Base-by-base conservation (phyloP, 805 yeast genomes). In the Blastobotrys attinorum region DNA sequence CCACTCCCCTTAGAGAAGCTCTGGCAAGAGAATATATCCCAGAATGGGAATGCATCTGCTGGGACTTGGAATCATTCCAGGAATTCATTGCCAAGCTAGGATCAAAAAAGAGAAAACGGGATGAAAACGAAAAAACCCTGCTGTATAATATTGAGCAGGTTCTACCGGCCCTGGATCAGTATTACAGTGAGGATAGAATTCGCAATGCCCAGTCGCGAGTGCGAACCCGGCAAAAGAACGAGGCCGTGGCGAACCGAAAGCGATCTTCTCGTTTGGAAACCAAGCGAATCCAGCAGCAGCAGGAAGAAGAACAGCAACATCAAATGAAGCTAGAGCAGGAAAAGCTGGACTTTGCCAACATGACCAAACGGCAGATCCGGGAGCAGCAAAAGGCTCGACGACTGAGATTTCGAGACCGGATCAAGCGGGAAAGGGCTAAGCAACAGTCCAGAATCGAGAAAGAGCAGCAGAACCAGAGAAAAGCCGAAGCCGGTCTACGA, bases 1-100 rank as follows among this genome's bases (percentile, higher is more conserved):
- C 37, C 31, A 51, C 46, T 10, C 29, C 29, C 10, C 29, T 25
- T 7, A 7, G 29, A 11, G 29, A 25, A 25, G 29, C 29, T 7
- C 11, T 25, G 29, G 29, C 29, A 8, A 7, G 29, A 8, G 29
- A 25, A 25, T 25, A 25, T 25, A 25, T 25, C 11, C 37, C 10
- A 48, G 44, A n/a, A 50, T 61, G 65, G 65, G 39, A 45, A 40
- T 57, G 66, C 43, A 50, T 63, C 4, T 59, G 62, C 40, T 54
- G 61, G 47, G 47, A 57, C 37, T 49, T 54, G 34, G 45, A 46
- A n/a, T 51, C 51, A 21, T 61, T 66, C 66, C 37, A 44, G 18
- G 48, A 21, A 13, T 50, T 57, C 31, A 22, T 57, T 3, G 43
- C 38, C 10, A 33, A 42, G 16, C 48, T 57, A 10, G 13, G 35